A percentile compares a stretch with the other conserved stretches of the same genome.
Conservation (phyloP, 306 rosid genomes). For the Urtica urens region DNA sequence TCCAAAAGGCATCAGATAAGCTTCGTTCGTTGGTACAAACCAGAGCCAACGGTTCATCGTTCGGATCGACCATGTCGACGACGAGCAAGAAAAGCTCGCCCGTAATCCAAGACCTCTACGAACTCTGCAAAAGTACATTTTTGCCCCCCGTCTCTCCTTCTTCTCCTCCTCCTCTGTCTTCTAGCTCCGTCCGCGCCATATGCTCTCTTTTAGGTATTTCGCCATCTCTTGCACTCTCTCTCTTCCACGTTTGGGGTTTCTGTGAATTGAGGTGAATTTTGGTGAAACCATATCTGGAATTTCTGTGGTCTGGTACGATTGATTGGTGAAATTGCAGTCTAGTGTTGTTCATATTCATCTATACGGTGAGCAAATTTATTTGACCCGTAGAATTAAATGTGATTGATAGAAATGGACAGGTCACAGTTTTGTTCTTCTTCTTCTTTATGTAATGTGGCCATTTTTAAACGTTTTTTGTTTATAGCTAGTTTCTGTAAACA, state of each 20-base stretch:
- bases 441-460: too few relatives aligned
- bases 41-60: constrained; percentile 20
- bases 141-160: constrained; percentile 35
- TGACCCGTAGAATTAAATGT: background rate
- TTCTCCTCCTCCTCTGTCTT: constrained; percentile 34
- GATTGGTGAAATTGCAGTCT: background rate
- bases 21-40: constrained; percentile 16
- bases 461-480: too few relatives aligned
- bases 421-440: too few relatives aligned
- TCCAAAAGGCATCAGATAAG: constrained; percentile 34
- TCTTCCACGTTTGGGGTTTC: background rate
- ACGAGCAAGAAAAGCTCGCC: constrained; percentile 19
- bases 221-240: background rate
- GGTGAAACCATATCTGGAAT: background rate
- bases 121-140: constrained; percentile 51
- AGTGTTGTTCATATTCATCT: background rate
- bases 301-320: background rate
- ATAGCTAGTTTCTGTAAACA: too few relatives aligned
- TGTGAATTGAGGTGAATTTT: too few relatives aligned
- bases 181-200: constrained; percentile 40
- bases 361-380: background rate
- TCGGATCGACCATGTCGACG: constrained; percentile 35
- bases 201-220: constrained; percentile 58
- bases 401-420: background rate
- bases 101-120: constrained; percentile 58